Conservation (phyloP, 345 rosid genomes). For the Camelina laxa region DNA sequence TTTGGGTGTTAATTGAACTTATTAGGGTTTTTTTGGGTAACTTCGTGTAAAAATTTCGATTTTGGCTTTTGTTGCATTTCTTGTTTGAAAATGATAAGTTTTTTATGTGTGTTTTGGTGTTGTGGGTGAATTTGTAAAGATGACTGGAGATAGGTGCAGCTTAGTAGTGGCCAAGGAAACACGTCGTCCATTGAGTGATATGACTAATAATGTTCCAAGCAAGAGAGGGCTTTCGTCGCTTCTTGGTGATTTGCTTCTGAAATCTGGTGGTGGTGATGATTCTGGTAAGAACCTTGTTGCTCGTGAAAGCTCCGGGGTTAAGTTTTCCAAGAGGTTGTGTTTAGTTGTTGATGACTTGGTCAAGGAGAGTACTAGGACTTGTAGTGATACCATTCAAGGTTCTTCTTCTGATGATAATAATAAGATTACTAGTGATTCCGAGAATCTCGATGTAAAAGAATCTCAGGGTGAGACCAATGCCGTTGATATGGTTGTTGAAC, state of each 20-base stretch:
- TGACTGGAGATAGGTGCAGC: conserved; percentile 60
- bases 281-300: conserved; percentile 34
- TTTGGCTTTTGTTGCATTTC: conserved; percentile 26
- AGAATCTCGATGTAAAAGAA: conserved; percentile 42
- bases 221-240: conserved; percentile 60
- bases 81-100: background rate
- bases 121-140: conserved; percentile 27
- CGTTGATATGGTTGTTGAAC: conserved; percentile 5
- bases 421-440: conserved; percentile 27
- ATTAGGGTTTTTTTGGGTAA: conserved; percentile 12
- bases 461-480: conserved; percentile 45
- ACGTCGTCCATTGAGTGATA: conserved; percentile 58
- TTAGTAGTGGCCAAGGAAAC: conserved; percentile 39
- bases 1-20: background rate
- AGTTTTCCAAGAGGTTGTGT: conserved; percentile 50
- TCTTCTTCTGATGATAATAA: conserved; percentile 29
- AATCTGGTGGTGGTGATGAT: conserved; percentile 51
- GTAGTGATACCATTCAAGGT: conserved; percentile 37
- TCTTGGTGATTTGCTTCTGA: conserved; percentile 48
- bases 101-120: background rate
- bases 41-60: background rate
- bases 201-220: conserved; percentile 65
- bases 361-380: conserved; percentile 47
- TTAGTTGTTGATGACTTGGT: conserved; percentile 59
- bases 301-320: conserved; percentile 41